Conservation (phyloP, 1,284 basidiomycete genomes). For the Malassezia furfur region DNA sequence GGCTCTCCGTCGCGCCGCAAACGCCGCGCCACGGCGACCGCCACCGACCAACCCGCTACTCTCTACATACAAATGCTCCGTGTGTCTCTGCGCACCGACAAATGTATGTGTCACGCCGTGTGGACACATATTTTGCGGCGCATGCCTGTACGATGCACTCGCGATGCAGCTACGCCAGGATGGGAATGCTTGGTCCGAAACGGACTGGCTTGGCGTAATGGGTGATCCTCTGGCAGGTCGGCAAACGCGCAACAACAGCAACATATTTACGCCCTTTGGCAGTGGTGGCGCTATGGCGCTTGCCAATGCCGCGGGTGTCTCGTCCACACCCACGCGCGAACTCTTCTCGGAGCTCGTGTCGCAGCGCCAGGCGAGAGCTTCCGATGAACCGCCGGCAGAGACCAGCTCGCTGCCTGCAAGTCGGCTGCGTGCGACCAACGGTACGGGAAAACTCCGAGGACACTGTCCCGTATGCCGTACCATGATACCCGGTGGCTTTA, state of each 20-base stretch:
- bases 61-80: constrained; percentile 34
- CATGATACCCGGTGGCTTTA: constrained; percentile 34
- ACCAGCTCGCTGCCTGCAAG: constrained; percentile 8
- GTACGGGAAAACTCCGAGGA: constrained; percentile 26
- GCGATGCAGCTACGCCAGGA: constrained; percentile 23
- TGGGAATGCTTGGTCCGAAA: constrained; percentile 21
- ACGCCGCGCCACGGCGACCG: neutral
- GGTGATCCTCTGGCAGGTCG: constrained; percentile 6
- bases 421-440: constrained; percentile 10
- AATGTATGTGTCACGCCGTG: constrained; percentile 30
- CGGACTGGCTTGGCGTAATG: constrained; percentile 9
- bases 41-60: constrained; percentile 21
- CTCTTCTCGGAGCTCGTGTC: constrained; percentile 8
- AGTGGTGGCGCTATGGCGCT: constrained; percentile 10
- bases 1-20: constrained; percentile 5
- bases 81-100: constrained; percentile 36
- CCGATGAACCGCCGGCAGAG: neutral
- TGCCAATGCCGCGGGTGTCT: constrained; percentile 14
- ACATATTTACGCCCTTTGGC: constrained; percentile 22
- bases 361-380: constrained; percentile 6
- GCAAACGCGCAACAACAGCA: neutral
- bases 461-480: constrained; percentile 37
- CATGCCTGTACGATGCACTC: constrained; percentile 35
- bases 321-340: constrained; percentile 1
- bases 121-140: constrained; percentile 42